These are phyloP conservation scores for Polychaeton citri DNA, from an alignment of 2,329 filamentous ascomycete genomes.

Conservation along the genomic window DNA sequence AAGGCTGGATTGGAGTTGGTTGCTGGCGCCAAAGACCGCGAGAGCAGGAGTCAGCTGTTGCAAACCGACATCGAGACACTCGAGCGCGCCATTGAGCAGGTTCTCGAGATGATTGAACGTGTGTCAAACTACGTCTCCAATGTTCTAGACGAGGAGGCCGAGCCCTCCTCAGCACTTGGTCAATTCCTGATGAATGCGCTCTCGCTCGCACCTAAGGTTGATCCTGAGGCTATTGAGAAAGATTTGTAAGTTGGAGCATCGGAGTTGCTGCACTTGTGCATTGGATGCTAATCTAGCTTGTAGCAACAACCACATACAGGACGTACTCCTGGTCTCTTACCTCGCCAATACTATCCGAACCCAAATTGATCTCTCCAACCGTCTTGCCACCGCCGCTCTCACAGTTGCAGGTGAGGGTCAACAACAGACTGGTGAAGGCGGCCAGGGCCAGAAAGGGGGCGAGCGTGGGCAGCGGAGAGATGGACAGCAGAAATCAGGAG, in stretches of 20 bases:
- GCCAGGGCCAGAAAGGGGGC: not conserved
- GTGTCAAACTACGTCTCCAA: conserved; percentile 86
- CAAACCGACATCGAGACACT: conserved; percentile 82
- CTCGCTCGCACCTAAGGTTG: conserved; percentile 87
- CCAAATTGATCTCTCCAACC: conserved; percentile 95
- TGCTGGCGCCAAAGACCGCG: conserved; percentile 63
- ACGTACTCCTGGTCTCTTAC: conserved; percentile 96
- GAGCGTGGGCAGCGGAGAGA: not conserved
- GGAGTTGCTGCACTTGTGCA: no score
- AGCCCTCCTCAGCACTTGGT: conserved; percentile 79
- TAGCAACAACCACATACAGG: conserved; percentile 97
- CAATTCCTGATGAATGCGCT: conserved; percentile 93
- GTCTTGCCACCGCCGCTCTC: conserved; percentile 56
- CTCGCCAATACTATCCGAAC: conserved; percentile 97
- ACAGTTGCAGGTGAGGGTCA: conserved; percentile 29
- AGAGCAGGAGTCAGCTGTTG: conserved; percentile 59
- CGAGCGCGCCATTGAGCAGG: conserved; percentile 74
- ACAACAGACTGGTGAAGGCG: not conserved
- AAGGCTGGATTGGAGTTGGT: conserved; percentile 72
- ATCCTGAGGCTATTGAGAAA: conserved; percentile 76
- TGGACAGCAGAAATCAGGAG: conserved; percentile 10
- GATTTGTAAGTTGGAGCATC: conserved; percentile 55
- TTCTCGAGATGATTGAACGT: conserved; percentile 77
- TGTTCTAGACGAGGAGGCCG: conserved; percentile 83
- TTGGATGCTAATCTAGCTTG: not conserved